These are phyloP conservation scores for Neovahlkampfia damariscottae DNA, from an alignment of 78 protist genomes.

Conservation along the genomic window DNA sequence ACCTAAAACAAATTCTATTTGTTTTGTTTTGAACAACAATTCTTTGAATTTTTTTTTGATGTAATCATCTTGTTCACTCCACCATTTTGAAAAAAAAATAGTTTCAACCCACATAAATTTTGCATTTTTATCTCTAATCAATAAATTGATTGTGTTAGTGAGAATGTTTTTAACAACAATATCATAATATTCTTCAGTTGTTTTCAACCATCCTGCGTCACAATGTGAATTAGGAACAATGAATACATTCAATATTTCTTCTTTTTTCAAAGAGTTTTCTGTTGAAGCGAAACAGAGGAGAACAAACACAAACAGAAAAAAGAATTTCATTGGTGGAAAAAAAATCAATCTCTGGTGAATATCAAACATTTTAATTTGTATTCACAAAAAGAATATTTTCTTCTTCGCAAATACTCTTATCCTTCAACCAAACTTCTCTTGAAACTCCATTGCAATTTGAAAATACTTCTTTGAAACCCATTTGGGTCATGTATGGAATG, in stretches of 20 bases:
- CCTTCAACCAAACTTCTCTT: too few relatives aligned
- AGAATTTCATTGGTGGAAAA: too few relatives aligned
- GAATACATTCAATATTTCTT: constrained; percentile 19
- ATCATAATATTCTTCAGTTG: constrained; percentile 73
- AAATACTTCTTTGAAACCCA: too few relatives aligned
- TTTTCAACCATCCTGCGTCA: constrained; percentile 82
- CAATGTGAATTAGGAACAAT: constrained; percentile 32
- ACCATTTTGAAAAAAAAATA: constrained; percentile 64
- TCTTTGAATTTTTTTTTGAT: constrained; percentile 17
- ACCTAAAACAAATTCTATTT: constrained; percentile 26
- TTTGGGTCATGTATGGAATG: too few relatives aligned
- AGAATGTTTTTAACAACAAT: constrained; percentile 54
- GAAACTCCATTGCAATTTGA: too few relatives aligned
- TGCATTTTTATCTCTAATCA: constrained; percentile 49
- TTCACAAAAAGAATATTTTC: too few relatives aligned
- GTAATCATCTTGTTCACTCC: constrained; percentile 43
- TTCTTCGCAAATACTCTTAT: too few relatives aligned
- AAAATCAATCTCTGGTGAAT: too few relatives aligned
- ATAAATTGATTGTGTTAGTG: constrained; percentile 27
- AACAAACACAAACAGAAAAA: too few relatives aligned
- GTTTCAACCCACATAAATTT: constrained; percentile 75
- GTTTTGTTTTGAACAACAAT: constrained; percentile 11
- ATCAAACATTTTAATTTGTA: too few relatives aligned
- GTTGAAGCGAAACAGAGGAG: too few relatives aligned
- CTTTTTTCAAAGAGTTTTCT: too few relatives aligned